A percentile compares a stretch with the other conserved stretches of the same genome.
Evolutionary conservation across 352 stramenopile species (phyloP).

Genomic region (Hyaloperonospora brassicae): DNA sequence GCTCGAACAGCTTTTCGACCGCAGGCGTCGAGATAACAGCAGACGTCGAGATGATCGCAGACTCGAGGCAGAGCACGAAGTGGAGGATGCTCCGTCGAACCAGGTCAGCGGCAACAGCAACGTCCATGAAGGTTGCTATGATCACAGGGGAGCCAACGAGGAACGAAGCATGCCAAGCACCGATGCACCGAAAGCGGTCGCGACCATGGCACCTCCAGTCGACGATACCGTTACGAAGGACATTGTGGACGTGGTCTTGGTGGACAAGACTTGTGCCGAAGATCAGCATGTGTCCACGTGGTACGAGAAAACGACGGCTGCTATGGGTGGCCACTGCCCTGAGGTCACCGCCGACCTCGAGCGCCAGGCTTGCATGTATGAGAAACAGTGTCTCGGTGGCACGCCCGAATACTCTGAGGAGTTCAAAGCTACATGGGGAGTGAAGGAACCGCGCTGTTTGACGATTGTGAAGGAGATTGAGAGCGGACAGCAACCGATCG

Average conservation of each 20-base stretch:
- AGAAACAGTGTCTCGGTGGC: slow-evolving; percentile 43
- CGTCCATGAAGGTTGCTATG: background rate
- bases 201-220: background rate
- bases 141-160: background rate
- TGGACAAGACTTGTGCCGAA: slow-evolving; percentile 15
- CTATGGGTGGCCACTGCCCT: slow-evolving; percentile 27
- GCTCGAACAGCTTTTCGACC: slow-evolving; percentile 13
- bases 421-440: slow-evolving; percentile 42
- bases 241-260: slow-evolving; percentile 31
- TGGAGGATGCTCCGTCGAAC: slow-evolving; percentile 4
- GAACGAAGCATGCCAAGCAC: background rate
- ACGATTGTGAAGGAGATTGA: slow-evolving; percentile 38
- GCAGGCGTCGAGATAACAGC: slow-evolving; percentile 4
- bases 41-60: slow-evolving; percentile 5
- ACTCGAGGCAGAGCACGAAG: slow-evolving; percentile 15
- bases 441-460: slow-evolving; percentile 32
- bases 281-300: slow-evolving; percentile 28
- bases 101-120: slow-evolving; percentile 2
- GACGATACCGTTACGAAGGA: slow-evolving; percentile 19
- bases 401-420: slow-evolving; percentile 29
- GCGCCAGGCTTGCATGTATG: slow-evolving; percentile 43
- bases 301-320: slow-evolving; percentile 31
- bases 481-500: slow-evolving; percentile 27
- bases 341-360: slow-evolving; percentile 40
- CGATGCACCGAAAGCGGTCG: background rate